phyloP scores from a whole-genome alignment of 257 asterid genomes.

The Fraxinus anomala region DNA sequence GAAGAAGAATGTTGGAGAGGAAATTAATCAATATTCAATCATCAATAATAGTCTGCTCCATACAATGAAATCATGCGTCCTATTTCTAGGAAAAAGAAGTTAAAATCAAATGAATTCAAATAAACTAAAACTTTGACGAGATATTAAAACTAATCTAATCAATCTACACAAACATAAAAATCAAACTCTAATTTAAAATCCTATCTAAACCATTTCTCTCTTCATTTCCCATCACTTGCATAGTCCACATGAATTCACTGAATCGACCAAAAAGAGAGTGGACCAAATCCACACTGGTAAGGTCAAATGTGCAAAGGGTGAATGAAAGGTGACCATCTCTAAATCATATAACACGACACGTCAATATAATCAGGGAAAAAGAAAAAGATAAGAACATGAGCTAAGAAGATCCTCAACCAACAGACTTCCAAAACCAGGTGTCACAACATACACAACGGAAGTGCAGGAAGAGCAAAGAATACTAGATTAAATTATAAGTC shows the following conservation, averaged over 20 bases:
- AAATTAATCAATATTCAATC: not conserved
- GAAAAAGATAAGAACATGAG: constrained; percentile 6
- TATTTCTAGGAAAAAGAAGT: not conserved
- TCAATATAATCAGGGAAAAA: constrained; percentile 14
- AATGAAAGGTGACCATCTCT: not conserved
- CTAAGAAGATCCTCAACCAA: constrained; percentile 5
- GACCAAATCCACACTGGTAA: not conserved
- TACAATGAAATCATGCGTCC: not conserved
- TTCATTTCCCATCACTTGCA: constrained; percentile 13
- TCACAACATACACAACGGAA: not conserved
- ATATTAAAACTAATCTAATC: not conserved
- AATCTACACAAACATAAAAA: not conserved
- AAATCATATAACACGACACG: constrained; percentile 10
- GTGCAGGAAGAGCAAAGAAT: constrained; percentile 2
- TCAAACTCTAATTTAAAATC: not conserved
- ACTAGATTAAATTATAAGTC: constrained; percentile 1
- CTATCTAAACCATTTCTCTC: not conserved
- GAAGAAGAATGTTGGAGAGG: not conserved
- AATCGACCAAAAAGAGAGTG: constrained; percentile 1
- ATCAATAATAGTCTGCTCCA: not conserved
- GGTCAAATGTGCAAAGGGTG: not conserved
- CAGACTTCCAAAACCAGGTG: not conserved
- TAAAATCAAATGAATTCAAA: not conserved
- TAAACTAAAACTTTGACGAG: not conserved
- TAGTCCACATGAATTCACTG: constrained; percentile 11